A percentile compares a stretch with the other conserved stretches of the same genome.
Conservation (phyloP, 495 filamentous ascomycete genomes). For the Parathielavia appendiculata region DNA sequence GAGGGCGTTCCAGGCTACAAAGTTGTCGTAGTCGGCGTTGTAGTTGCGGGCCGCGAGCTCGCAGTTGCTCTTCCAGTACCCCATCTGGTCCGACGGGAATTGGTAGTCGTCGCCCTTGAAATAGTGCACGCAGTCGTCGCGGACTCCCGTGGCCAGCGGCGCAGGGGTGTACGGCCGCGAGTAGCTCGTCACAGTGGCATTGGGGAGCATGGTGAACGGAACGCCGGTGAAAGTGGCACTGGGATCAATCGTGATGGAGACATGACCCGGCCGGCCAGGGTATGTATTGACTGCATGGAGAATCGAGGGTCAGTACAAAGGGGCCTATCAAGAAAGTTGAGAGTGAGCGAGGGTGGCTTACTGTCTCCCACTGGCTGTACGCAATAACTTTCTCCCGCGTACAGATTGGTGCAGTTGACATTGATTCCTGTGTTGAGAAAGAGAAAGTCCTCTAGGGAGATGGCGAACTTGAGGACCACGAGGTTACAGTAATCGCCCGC, state of each 20-base stretch:
- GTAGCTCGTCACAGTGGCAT: constrained; percentile 1
- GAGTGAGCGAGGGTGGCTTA: too few relatives aligned
- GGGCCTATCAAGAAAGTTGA: too few relatives aligned
- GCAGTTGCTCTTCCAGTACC: not conserved
- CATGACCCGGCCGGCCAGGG: constrained; percentile 13
- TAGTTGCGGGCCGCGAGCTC: constrained; percentile 6
- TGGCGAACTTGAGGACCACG: constrained; percentile 23
- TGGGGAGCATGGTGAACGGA: constrained; percentile 9
- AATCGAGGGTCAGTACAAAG: too few relatives aligned
- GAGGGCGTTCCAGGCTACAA: constrained; percentile 10
- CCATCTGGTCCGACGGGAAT: too few relatives aligned
- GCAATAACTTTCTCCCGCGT: constrained; percentile 26
- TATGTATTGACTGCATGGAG: constrained; percentile 2
- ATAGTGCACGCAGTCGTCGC: constrained; percentile 22
- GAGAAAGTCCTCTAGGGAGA: constrained; percentile 27
- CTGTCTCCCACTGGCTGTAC: constrained; percentile 29
- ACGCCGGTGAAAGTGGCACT: not conserved
- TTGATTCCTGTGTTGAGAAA: constrained; percentile 31
- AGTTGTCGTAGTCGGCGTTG: constrained; percentile 10
- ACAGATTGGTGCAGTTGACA: constrained; percentile 34
- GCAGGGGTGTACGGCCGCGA: constrained; percentile 1
- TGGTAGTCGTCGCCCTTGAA: constrained; percentile 13
- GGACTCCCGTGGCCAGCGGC: constrained; percentile 20
- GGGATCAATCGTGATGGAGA: not conserved
- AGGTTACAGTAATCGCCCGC: constrained; percentile 32